phyloP scores from a whole-genome alignment of 2,329 filamentous ascomycete species.

The Alternaria brassicicola region DNA sequence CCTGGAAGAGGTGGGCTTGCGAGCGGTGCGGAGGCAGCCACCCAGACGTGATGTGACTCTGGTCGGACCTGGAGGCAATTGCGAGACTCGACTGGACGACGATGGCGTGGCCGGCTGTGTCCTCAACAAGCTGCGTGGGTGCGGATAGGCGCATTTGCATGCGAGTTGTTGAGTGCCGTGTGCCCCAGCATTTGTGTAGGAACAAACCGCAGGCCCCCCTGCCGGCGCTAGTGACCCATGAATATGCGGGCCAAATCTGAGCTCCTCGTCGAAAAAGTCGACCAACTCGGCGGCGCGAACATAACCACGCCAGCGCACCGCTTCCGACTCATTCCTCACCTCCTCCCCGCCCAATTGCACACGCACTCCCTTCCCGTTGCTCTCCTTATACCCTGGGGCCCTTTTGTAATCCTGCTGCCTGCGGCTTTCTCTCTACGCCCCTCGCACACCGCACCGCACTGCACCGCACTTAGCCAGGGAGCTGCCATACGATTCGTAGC shows the following conservation, averaged over 20 bases:
- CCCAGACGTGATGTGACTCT: not conserved
- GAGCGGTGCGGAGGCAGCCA: slow-evolving; percentile 5
- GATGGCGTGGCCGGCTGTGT: not conserved
- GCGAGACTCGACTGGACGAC: slow-evolving; percentile 7
- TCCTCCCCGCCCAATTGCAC: slow-evolving; percentile 28
- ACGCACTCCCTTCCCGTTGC: slow-evolving; percentile 18
- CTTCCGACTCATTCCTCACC: slow-evolving; percentile 27
- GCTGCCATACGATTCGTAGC: slow-evolving; percentile 32
- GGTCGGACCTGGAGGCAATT: slow-evolving; percentile 21
- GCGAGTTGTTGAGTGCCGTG: slow-evolving; percentile 12
- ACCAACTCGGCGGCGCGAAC: slow-evolving; percentile 20
- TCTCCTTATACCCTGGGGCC: slow-evolving; percentile 18
- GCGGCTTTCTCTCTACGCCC: slow-evolving; percentile 7
- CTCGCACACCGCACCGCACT: slow-evolving; percentile 23
- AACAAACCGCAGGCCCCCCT: slow-evolving; percentile 16
- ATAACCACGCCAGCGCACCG: slow-evolving; percentile 30
- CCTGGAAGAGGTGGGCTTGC: slow-evolving; percentile 27
- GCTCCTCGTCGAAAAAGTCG: slow-evolving; percentile 36
- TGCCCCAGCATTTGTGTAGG: slow-evolving; percentile 12
- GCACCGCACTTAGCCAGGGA: slow-evolving; percentile 38
- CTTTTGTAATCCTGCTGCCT: slow-evolving; percentile 23
- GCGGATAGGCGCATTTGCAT: not conserved
- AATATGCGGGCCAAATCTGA: slow-evolving; percentile 17
- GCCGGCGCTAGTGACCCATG: slow-evolving; percentile 21
- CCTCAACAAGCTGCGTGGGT: slow-evolving; percentile 25